phyloP scores from a whole-genome alignment of 768 basidiomycete species.

The Mycena belliarum region DNA sequence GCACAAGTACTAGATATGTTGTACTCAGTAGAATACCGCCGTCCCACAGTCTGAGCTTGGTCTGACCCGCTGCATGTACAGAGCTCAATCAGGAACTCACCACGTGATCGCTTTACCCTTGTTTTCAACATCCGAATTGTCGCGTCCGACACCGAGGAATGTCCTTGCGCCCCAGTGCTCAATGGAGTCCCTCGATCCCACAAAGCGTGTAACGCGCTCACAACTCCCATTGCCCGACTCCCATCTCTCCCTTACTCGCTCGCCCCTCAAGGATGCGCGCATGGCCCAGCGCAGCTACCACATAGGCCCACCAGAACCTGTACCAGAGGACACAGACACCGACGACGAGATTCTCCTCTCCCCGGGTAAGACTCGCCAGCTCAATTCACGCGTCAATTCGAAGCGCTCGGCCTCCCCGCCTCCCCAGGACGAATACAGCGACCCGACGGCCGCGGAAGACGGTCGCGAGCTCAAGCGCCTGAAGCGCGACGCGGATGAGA shows the following conservation, averaged over 20 bases:
- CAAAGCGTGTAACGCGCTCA: conserved; percentile 50
- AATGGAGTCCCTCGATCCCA: conserved; percentile 27
- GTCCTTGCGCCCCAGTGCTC: neutral
- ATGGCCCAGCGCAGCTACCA: conserved; percentile 34
- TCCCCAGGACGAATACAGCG: conserved; percentile 19
- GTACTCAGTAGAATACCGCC: too few relatives aligned
- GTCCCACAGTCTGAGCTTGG: too few relatives aligned
- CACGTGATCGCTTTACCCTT: conserved; percentile 7
- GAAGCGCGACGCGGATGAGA: conserved; percentile 16
- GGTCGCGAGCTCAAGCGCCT: conserved; percentile 15
- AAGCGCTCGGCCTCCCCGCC: conserved; percentile 43
- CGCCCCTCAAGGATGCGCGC: conserved; percentile 56
- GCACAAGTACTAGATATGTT: too few relatives aligned
- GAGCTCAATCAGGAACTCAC: too few relatives aligned
- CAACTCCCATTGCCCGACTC: conserved; percentile 52
- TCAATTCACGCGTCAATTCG: conserved; percentile 22
- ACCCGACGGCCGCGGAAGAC: conserved; percentile 1
- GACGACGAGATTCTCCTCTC: conserved; percentile 54
- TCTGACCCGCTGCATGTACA: too few relatives aligned
- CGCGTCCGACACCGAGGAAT: neutral
- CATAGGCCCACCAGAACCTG: conserved; percentile 7
- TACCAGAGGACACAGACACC: conserved; percentile 30
- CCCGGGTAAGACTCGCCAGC: conserved; percentile 34
- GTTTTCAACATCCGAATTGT: neutral
- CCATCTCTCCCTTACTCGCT: conserved; percentile 42